Base-by-base conservation (phyloP, 768 basidiomycete genomes). In the Tremella yokohamensis region DNA sequence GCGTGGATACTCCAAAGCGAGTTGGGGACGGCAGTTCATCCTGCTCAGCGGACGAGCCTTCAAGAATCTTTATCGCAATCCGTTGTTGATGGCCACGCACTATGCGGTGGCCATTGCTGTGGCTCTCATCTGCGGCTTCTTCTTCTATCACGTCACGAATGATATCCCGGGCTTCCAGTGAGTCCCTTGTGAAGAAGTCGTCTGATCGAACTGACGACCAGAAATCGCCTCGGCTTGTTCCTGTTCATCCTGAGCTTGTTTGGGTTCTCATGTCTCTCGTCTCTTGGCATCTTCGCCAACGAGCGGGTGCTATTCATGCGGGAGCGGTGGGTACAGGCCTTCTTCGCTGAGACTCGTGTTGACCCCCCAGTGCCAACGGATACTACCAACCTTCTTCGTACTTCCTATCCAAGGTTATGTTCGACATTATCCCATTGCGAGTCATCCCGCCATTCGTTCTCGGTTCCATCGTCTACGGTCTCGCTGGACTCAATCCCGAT, bases 301-400 rank as follows among this genome's bases (percentile, higher is more conserved):
- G 96, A 99, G 71, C 83, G 96, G 44, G 86, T 98, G 57, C 78
- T 99, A 49, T 99, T 98, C 80, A 97, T 97, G 85, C 86, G 96
- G n/a, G 96, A 99, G 77, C 82, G 94, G 89, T 93, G 62, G 42
- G 82, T 68, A 1, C 24, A 18, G n/a, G 8, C 7, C 6, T 45
- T 15, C n/a, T 45, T 6, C 42, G n/a, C 4, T 6, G 15, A 45
- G 22, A 15, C 6, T 6, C 15, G 42, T 45, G 19, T 8, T 53
- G 22, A 29, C 19, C 11, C n/a, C 57, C 40, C 74, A 93, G 91
- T 63, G 85, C 92, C 1, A 99, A 99, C 66, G 96, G 96, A 12
- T 99, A 99, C 77, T 99, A 99, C 76, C 89, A 91, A 0, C 87
- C 96, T 1, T 86, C 93, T 72, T 93, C 92, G 8, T 99, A 98